phyloP scores from a whole-genome alignment of 2,329 filamentous ascomycete species.

The Pyricularia sp. region DNA sequence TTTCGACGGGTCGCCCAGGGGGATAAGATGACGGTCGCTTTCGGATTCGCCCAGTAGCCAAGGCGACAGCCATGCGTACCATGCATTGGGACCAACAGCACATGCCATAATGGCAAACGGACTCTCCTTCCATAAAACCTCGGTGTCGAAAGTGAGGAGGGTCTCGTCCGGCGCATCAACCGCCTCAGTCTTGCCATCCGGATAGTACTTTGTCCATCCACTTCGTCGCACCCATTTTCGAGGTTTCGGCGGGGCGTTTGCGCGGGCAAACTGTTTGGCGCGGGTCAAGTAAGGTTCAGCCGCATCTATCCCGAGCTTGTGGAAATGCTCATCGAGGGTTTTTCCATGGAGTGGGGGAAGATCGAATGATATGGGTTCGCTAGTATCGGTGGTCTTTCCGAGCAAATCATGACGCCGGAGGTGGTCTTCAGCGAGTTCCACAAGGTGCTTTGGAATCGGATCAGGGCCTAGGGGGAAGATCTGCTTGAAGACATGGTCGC shows the following conservation, averaged over 20 bases:
- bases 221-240: slow-evolving; percentile 67
- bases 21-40: slow-evolving; percentile 71
- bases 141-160: slow-evolving; percentile 88
- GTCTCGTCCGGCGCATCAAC: slow-evolving; percentile 71
- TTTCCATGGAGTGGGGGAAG: slow-evolving; percentile 69
- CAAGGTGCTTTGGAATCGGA: slow-evolving; percentile 59
- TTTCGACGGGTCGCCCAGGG: slow-evolving; percentile 66
- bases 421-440: slow-evolving; percentile 75
- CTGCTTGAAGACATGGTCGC: slow-evolving; percentile 71
- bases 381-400: slow-evolving; percentile 78
- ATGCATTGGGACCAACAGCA: slow-evolving; percentile 77
- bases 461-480: slow-evolving; percentile 57
- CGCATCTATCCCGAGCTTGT: slow-evolving; percentile 75
- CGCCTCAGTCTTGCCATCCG: slow-evolving; percentile 59
- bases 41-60: slow-evolving; percentile 83
- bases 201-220: slow-evolving; percentile 90
- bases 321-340: slow-evolving; percentile 88
- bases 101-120: slow-evolving; percentile 96
- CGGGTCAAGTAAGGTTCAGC: slow-evolving; percentile 73
- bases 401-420: slow-evolving; percentile 75
- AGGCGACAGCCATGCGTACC: slow-evolving; percentile 97
- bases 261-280: slow-evolving; percentile 64
- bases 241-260: slow-evolving; percentile 49
- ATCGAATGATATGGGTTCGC: slow-evolving; percentile 73
- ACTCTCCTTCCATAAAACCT: slow-evolving; percentile 92